These are phyloP conservation scores for Linum usitatissimum DNA, from an alignment of 345 rosid species.

Conservation along the genomic window DNA sequence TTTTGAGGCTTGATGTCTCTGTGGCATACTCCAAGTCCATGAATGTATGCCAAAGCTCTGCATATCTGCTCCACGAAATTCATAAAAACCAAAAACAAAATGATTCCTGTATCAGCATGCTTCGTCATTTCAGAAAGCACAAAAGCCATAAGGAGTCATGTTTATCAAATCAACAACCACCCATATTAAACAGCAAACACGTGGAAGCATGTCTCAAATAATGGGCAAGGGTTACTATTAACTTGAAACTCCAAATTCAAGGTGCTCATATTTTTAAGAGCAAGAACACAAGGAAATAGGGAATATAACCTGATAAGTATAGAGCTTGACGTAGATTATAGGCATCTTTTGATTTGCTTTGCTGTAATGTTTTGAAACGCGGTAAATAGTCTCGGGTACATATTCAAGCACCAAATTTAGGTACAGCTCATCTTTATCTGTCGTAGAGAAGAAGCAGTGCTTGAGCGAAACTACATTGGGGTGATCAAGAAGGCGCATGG, in stretches of 20 bases:
- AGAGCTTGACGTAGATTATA: slow-evolving; percentile 76
- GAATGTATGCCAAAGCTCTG: slow-evolving; percentile 84
- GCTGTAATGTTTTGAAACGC: slow-evolving; percentile 78
- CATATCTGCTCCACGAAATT: slow-evolving; percentile 43
- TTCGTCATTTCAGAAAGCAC: too few species aligned
- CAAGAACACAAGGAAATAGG: not conserved
- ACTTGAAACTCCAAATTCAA: not conserved
- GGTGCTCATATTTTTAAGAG: too few species aligned
- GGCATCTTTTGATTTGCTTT: slow-evolving; percentile 86
- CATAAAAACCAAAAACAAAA: not conserved
- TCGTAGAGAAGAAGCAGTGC: slow-evolving; percentile 94
- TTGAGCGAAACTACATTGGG: slow-evolving; percentile 82
- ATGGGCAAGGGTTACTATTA: too few species aligned
- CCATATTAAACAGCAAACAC: too few species aligned
- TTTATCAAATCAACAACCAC: too few species aligned
- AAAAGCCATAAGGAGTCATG: too few species aligned
- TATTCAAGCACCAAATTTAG: slow-evolving; percentile 90
- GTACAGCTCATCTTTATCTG: slow-evolving; percentile 82
- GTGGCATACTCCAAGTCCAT: slow-evolving; percentile 85
- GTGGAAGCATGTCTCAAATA: too few species aligned
- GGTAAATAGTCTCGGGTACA: slow-evolving; percentile 87
- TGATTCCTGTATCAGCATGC: too few species aligned
- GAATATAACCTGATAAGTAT: slow-evolving; percentile 62
- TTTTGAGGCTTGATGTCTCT: slow-evolving; percentile 98
- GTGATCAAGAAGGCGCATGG: slow-evolving; percentile 94